Evolutionary conservation across 441 rosid species (phyloP).

Genomic region (Bruguiera hainesii): DNA sequence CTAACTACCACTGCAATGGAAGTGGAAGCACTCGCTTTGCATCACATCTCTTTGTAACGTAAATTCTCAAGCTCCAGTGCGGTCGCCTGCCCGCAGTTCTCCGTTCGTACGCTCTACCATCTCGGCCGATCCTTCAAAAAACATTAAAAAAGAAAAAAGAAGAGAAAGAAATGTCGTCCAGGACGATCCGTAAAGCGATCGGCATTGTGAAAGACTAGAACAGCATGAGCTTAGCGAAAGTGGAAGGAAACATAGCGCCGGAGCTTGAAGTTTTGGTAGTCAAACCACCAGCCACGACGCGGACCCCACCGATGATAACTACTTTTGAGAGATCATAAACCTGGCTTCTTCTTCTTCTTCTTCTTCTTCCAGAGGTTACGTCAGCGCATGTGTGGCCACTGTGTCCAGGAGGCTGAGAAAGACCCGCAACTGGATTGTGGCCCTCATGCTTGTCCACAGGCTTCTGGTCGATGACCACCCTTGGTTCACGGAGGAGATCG

Average conservation of each 20-base stretch:
- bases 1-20: too few relatives aligned
- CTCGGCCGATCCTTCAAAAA: too few relatives aligned
- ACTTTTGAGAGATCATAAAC: constrained; percentile 44
- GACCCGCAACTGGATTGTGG: constrained; percentile 77
- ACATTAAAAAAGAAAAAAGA: too few relatives aligned
- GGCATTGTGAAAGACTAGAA: constrained; percentile 88
- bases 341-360: constrained; percentile 47
- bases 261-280: constrained; percentile 64
- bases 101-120: too few relatives aligned
- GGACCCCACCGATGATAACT: constrained; percentile 52
- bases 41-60: too few relatives aligned
- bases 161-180: constrained; percentile 46
- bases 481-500: constrained; percentile 56
- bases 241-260: constrained; percentile 47
- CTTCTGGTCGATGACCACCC: constrained; percentile 70
- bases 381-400: constrained; percentile 52
- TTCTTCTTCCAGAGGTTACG: constrained; percentile 47
- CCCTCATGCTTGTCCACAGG: constrained; percentile 62
- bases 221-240: constrained; percentile 80
- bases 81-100: too few relatives aligned
- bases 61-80: too few relatives aligned
- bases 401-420: constrained; percentile 57
- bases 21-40: too few relatives aligned
- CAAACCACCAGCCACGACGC: constrained; percentile 68
- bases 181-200: constrained; percentile 70